A percentile compares a stretch with the other conserved stretches of the same genome.
phyloP scores from a whole-genome alignment of 75 land plant species.

The Pinus tabuliformis region DNA sequence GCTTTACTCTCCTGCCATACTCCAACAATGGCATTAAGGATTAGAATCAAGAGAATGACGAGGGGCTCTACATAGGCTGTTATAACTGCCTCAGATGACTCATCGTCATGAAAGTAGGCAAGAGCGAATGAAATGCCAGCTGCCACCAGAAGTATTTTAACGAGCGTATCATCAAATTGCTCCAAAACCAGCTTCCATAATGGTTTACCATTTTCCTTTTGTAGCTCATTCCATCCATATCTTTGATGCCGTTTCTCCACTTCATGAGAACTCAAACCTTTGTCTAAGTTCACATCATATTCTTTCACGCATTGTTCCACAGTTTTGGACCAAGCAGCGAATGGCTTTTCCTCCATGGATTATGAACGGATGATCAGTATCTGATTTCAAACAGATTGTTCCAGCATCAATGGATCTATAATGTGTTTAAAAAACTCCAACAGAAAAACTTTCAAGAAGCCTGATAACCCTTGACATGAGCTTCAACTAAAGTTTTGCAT shows the following conservation, averaged over 20 bases:
- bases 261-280: constrained; percentile 49
- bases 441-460: too few species aligned
- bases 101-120: constrained; percentile 47
- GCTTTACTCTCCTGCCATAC: constrained; percentile 96
- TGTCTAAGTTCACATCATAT: constrained; percentile 38
- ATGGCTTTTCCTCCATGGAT: constrained; percentile 33
- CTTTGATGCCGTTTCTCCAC: constrained; percentile 43
- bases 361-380: too few species aligned
- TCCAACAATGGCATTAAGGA: constrained; percentile 83
- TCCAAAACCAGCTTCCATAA: constrained; percentile 75
- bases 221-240: constrained; percentile 78
- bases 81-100: constrained; percentile 37
- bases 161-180: constrained; percentile 83
- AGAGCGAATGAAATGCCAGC: constrained; percentile 69
- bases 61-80: constrained; percentile 84
- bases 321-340: constrained; percentile 71
- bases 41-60: constrained; percentile 69
- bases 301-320: constrained; percentile 70
- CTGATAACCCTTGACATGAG: too few species aligned
- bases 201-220: constrained; percentile 65
- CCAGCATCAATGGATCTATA: too few species aligned
- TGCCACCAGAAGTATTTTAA: constrained; percentile 72
- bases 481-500: too few species aligned
- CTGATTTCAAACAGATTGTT: too few species aligned
- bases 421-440: too few species aligned